These are phyloP conservation scores for Penicillium mononematosum DNA, from an alignment of 495 filamentous ascomycete genomes.

Conservation along the genomic window DNA sequence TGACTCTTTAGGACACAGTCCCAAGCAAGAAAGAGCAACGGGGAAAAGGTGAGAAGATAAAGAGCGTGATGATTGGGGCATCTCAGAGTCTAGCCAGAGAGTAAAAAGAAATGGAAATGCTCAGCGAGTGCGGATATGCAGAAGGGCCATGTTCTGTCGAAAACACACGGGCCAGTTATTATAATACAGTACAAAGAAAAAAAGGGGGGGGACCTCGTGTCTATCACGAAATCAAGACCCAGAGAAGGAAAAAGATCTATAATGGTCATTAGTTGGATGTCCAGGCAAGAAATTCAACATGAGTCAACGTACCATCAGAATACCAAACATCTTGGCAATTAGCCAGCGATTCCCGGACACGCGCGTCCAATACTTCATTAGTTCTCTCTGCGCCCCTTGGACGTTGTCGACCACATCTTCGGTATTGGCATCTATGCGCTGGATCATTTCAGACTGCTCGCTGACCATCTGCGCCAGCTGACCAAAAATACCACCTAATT, in stretches of 20 bases:
- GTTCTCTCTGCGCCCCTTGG: conserved; percentile 87
- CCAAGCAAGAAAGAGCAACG: conserved; percentile 10
- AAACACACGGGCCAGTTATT: conserved; percentile 25
- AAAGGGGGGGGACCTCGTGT: conserved; percentile 16
- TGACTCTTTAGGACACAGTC: conserved; percentile 25
- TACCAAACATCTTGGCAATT: conserved; percentile 98
- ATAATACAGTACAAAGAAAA: conserved; percentile 39
- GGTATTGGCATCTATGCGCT: conserved; percentile 90
- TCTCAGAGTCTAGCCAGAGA: conserved; percentile 28
- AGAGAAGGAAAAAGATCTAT: conserved; percentile 58
- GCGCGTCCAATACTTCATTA: conserved; percentile 92
- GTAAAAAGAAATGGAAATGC: conserved; percentile 19
- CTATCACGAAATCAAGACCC: conserved; percentile 58
- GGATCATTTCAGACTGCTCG: conserved; percentile 94
- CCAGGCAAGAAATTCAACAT: neutral
- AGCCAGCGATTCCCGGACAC: conserved; percentile 95
- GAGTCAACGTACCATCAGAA: conserved; percentile 58
- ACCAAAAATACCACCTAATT: conserved; percentile 93
- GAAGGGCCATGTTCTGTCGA: conserved; percentile 13
- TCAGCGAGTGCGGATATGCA: conserved; percentile 22
- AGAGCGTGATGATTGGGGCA: conserved; percentile 20
- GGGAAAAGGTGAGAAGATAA: conserved; percentile 14
- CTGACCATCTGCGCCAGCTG: conserved; percentile 97
- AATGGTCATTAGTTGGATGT: conserved; percentile 19
- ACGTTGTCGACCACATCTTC: conserved; percentile 97